Conservation (phyloP, 345 rosid genomes). For the Arabis alpina region DNA sequence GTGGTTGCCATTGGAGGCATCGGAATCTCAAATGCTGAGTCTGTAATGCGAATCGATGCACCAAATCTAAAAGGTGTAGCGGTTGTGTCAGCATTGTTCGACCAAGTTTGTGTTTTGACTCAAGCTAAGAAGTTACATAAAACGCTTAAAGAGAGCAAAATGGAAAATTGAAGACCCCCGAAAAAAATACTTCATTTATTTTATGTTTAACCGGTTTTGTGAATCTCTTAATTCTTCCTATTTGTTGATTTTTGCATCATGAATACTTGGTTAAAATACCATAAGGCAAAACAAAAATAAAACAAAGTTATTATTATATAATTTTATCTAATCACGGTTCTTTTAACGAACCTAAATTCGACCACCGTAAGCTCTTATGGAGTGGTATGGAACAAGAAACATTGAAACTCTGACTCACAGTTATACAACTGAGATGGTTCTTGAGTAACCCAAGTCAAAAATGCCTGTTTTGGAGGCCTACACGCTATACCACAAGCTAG, state of each 20-base stretch:
- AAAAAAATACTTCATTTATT: background rate
- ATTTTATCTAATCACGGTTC: too few species aligned
- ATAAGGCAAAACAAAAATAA: background rate
- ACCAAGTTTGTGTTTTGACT: conserved; percentile 55
- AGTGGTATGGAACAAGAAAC: too few species aligned
- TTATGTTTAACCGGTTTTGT: background rate
- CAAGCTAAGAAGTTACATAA: conserved; percentile 60
- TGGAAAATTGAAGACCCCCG: background rate
- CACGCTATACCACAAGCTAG: too few species aligned
- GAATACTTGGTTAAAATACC: conserved; percentile 1
- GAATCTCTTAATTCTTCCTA: background rate
- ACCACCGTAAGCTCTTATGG: too few species aligned
- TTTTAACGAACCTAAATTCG: too few species aligned
- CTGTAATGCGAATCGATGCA: conserved; percentile 55
- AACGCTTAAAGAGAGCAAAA: conserved; percentile 45
- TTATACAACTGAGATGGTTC: too few species aligned
- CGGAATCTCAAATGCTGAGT: conserved; percentile 57
- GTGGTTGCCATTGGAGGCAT: conserved; percentile 96
- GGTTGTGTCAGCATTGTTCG: conserved; percentile 80
- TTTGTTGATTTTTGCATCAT: conserved; percentile 7
- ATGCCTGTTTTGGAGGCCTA: too few species aligned
- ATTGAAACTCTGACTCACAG: too few species aligned
- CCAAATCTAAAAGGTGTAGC: conserved; percentile 85
- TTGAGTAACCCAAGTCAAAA: too few species aligned
- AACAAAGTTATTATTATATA: too few species aligned